These are phyloP conservation scores for Neofusicoccum sp. DNA, from an alignment of 2,329 filamentous ascomycete genomes.

Conservation along the genomic window DNA sequence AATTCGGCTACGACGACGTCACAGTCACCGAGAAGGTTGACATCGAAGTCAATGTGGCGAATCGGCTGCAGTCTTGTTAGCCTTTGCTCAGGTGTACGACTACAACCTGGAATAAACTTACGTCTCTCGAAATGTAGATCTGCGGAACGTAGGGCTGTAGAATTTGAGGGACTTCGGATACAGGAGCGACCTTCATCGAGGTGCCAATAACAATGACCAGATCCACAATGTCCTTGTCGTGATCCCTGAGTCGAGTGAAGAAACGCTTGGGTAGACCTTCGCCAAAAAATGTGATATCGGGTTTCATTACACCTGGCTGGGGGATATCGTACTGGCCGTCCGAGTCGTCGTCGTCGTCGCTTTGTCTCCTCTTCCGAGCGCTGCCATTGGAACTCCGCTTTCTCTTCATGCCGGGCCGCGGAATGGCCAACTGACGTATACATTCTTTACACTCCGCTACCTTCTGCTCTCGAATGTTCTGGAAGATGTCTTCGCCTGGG, in stretches of 20 bases:
- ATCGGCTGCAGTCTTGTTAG: constrained; percentile 60
- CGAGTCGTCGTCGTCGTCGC: constrained; percentile 57
- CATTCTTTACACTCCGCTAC: constrained; percentile 81
- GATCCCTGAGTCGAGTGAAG: constrained; percentile 74
- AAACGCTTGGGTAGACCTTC: constrained; percentile 86
- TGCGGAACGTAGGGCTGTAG: constrained; percentile 80
- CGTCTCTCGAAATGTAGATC: constrained; percentile 83
- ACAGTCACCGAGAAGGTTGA: constrained; percentile 94
- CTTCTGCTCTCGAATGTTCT: constrained; percentile 72
- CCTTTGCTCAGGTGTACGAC: constrained; percentile 22
- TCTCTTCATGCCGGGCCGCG: constrained; percentile 53
- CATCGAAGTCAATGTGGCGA: constrained; percentile 90
- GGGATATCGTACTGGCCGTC: constrained; percentile 68
- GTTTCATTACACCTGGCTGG: constrained; percentile 82
- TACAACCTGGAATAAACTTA: constrained; percentile 37
- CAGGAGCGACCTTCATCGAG: constrained; percentile 91
- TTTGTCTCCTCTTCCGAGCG: constrained; percentile 51
- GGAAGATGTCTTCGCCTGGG: constrained; percentile 75
- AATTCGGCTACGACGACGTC: constrained; percentile 88
- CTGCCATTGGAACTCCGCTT: constrained; percentile 54
- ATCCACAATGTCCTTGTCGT: constrained; percentile 80
- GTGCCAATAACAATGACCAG: constrained; percentile 96
- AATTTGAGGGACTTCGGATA: constrained; percentile 85
- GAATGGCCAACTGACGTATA: constrained; percentile 54
- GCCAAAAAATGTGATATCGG: constrained; percentile 97